Conservation (phyloP, 495 filamentous ascomycete species). For the Trichocladium antarcticum region DNA sequence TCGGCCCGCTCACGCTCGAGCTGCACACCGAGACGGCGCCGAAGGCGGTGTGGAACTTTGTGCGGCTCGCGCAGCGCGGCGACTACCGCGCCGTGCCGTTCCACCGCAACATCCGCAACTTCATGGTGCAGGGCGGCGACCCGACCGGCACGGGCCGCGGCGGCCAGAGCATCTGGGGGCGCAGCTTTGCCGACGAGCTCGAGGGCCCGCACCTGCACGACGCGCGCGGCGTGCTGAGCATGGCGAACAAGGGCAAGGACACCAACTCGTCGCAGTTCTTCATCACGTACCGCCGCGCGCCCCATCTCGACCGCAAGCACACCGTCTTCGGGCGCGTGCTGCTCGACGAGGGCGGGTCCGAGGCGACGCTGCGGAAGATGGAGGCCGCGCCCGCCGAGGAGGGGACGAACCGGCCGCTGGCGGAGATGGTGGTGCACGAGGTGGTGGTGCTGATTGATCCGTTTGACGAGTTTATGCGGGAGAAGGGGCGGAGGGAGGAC, state of each 20-base stretch:
- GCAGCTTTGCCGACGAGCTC: conserved; percentile 85
- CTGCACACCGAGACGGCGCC: conserved; percentile 85
- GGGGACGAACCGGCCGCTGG: conserved; percentile 55
- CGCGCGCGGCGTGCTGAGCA: conserved; percentile 65
- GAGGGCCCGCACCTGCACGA: conserved; percentile 79
- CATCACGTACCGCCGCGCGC: conserved; percentile 70
- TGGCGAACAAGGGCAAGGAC: conserved; percentile 98
- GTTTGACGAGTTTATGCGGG: conserved; percentile 80
- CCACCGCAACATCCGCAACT: conserved; percentile 85
- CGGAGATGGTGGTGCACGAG: conserved; percentile 69
- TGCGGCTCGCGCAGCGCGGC: conserved; percentile 74
- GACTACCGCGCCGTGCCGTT: conserved; percentile 78
- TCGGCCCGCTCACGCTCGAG: conserved; percentile 77
- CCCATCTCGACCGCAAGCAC: conserved; percentile 86
- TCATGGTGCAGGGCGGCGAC: conserved; percentile 98
- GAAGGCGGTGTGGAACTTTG: conserved; percentile 92
- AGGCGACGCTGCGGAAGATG: conserved; percentile 52
- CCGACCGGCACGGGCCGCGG: conserved; percentile 82
- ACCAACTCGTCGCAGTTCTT: conserved; percentile 96
- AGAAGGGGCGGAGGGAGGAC: conserved; percentile 43
- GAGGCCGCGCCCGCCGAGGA: conserved; percentile 60
- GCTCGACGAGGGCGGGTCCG: conserved; percentile 52
- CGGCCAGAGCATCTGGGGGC: conserved; percentile 80
- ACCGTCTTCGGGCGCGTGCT: conserved; percentile 79
- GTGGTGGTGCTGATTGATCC: conserved; percentile 86